Conservation (phyloP, 2,329 filamentous ascomycete genomes). For the Harringtonia aguacate region DNA sequence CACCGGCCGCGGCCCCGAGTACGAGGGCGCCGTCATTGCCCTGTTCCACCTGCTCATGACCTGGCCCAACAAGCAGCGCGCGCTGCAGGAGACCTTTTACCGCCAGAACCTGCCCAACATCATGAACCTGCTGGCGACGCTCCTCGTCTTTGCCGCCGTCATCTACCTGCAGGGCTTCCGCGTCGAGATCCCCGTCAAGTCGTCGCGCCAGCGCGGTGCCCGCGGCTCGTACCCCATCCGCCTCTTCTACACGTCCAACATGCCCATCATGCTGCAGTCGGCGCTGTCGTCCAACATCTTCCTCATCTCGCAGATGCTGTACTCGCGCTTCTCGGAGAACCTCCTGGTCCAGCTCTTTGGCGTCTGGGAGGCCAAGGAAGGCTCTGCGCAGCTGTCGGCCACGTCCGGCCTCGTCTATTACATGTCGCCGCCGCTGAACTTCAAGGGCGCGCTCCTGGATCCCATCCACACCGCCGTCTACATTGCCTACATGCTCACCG, state of each 20-base stretch:
- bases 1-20: conserved; percentile 97
- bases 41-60: conserved; percentile 97
- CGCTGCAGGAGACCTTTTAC: conserved; percentile 97
- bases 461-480: conserved; percentile 95
- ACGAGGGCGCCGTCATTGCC: conserved; percentile 95
- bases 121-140: conserved; percentile 93
- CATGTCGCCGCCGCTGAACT: conserved; percentile 97
- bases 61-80: conserved; percentile 98
- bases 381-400: conserved; percentile 89
- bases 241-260: conserved; percentile 99
- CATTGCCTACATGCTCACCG: conserved; percentile 94
- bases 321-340: conserved; percentile 98
- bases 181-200: conserved; percentile 99
- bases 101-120: conserved; percentile 98
- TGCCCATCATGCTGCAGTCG: conserved; percentile 99
- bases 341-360: conserved; percentile 93
- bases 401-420: conserved; percentile 95
- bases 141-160: conserved; percentile 88
- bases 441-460: conserved; percentile 93
- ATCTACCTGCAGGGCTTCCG: conserved; percentile 99
- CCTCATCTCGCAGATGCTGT: conserved; percentile 98
- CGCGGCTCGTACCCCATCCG: conserved; percentile 96
- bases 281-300: conserved; percentile 98
- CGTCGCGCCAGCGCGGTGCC: conserved; percentile 94
- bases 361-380: conserved; percentile 96